Conservation (phyloP, 441 rosid species). For the Erysimum pusillum region DNA sequence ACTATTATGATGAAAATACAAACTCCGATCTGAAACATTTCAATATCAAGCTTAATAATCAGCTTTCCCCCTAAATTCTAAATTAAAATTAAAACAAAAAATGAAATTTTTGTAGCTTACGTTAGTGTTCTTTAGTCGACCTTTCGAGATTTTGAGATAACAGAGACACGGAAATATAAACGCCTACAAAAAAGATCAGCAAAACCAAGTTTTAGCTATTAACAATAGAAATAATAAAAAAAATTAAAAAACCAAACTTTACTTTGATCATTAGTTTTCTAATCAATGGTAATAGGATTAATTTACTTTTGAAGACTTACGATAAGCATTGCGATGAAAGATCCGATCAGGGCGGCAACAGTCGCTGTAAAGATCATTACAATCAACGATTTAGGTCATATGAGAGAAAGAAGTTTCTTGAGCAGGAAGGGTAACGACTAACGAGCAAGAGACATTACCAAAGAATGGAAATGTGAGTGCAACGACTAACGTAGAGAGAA, state of each 20-base stretch:
- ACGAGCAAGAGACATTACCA: slow-evolving; percentile 48
- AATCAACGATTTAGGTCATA: neutral
- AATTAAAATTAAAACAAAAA: neutral
- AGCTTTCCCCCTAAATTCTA: no score
- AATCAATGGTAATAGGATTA: neutral
- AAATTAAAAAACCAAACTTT: neutral
- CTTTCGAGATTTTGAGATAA: slow-evolving; percentile 60
- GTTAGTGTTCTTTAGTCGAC: slow-evolving; percentile 49
- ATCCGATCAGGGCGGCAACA: slow-evolving; percentile 76
- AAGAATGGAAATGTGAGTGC: slow-evolving; percentile 81
- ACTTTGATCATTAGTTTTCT: neutral
- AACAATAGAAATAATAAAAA: no score
- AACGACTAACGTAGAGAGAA: slow-evolving; percentile 67
- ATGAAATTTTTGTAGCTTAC: slow-evolving; percentile 33
- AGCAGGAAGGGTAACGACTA: no score
- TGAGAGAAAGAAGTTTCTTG: neutral
- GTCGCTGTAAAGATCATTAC: slow-evolving; percentile 51
- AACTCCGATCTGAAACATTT: slow-evolving; percentile 43
- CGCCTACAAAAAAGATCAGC: slow-evolving; percentile 48
- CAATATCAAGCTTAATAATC: neutral
- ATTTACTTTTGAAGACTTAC: slow-evolving; percentile 51
- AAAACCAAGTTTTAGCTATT: no score
- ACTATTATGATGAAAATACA: slow-evolving; percentile 54
- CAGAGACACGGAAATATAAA: slow-evolving; percentile 76
- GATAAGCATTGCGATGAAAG: slow-evolving; percentile 71